Evolutionary conservation across 192 early-diverging fungal genomes (phyloP).

Genomic region (Coemansia sp.): DNA sequence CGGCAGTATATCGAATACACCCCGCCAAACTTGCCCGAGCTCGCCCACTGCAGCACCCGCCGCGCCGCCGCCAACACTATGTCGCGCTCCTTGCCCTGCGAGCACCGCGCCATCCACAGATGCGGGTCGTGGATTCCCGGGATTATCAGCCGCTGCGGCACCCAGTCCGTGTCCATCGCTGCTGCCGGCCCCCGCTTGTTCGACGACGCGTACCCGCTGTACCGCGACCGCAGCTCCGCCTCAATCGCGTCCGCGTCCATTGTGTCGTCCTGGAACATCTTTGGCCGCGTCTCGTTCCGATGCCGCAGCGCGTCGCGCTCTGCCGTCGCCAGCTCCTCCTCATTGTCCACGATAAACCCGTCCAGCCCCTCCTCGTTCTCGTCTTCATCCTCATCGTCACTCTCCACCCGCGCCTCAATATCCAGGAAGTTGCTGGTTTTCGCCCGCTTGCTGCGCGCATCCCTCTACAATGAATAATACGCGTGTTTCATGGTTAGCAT

Average conservation of each 20-base stretch:
- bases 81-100: constrained; percentile 83
- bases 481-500: background rate
- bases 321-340: constrained; percentile 63
- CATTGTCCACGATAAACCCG: constrained; percentile 59
- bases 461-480: constrained; percentile 6
- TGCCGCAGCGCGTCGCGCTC: constrained; percentile 53
- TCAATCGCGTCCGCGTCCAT: constrained; percentile 83
- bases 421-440: constrained; percentile 62
- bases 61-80: constrained; percentile 76
- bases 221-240: constrained; percentile 63
- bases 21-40: constrained; percentile 57
- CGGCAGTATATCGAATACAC: constrained; percentile 80
- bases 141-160: constrained; percentile 75
- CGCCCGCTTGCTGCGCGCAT: constrained; percentile 25
- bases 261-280: constrained; percentile 73
- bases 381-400: constrained; percentile 74
- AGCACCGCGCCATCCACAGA: constrained; percentile 85
- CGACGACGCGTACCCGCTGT: constrained; percentile 59
- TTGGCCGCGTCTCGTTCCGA: constrained; percentile 58
- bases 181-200: constrained; percentile 42
- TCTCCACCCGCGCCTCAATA: constrained; percentile 68
- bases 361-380: constrained; percentile 62
- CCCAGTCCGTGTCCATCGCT: constrained; percentile 52
- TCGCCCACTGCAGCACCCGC: constrained; percentile 65
- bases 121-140: constrained; percentile 85